A percentile compares a stretch with the other conserved stretches of the same genome.
phyloP scores from a whole-genome alignment of 83 land plant genomes.

The Picea abies region DNA sequence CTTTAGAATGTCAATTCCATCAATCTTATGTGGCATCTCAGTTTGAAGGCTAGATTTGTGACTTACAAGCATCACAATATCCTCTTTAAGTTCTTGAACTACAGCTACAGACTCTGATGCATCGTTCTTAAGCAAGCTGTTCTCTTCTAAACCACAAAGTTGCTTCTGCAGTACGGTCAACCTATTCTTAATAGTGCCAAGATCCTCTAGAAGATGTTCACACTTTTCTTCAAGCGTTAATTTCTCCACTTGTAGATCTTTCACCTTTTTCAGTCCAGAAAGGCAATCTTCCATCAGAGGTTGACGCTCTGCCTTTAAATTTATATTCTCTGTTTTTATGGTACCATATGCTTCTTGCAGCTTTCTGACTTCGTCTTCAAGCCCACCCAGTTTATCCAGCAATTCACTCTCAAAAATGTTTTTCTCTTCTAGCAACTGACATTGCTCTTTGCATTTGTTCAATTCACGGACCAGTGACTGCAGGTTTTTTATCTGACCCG shows the following conservation, averaged over 20 bases:
- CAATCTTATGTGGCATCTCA: not conserved
- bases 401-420: constrained; percentile 2
- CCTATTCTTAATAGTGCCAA: not conserved
- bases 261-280: too few species aligned
- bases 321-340: not conserved
- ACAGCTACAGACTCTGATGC: not conserved
- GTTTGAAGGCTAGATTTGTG: not conserved
- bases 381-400: not conserved
- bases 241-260: constrained; percentile 5
- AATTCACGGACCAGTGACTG: not conserved
- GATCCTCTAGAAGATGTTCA: not conserved
- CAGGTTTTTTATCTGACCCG: not conserved
- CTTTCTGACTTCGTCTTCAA: constrained; percentile 5
- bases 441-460: not conserved
- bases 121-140: not conserved
- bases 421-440: not conserved
- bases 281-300: not conserved
- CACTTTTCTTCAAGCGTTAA: not conserved
- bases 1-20: not conserved
- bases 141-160: not conserved
- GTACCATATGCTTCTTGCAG: not conserved
- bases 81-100: not conserved
- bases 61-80: not conserved
- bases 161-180: not conserved
- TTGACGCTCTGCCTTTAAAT: not conserved